Percentiles rank a stretch among this genome's conserved stretches.
Conservation (phyloP, 2,329 filamentous ascomycete species). For the Trichoderma sp. region DNA sequence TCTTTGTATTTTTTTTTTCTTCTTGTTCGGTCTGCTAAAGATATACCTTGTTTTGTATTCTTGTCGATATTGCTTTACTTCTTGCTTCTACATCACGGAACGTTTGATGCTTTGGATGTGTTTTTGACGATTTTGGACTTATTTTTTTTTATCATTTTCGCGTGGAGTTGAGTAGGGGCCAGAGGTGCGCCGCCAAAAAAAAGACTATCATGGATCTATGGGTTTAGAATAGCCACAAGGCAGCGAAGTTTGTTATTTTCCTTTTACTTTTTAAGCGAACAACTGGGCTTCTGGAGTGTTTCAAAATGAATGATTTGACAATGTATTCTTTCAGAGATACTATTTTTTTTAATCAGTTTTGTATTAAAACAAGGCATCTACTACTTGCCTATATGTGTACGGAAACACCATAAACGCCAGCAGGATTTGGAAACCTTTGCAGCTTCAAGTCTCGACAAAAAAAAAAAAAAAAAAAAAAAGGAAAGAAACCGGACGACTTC, state of each 20-base stretch:
- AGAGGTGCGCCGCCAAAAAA: neutral
- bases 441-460: neutral
- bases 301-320: neutral
- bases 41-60: neutral
- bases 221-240: neutral
- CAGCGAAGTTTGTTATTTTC: neutral
- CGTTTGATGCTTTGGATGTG: neutral
- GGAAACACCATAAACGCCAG: neutral
- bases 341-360: no score
- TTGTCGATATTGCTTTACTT: neutral
- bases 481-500: neutral
- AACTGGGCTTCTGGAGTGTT: neutral
- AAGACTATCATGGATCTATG: neutral
- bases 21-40: neutral
- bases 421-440: slow-evolving; percentile 2
- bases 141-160: neutral
- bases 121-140: neutral
- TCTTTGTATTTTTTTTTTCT: neutral
- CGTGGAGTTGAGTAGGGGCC: slow-evolving; percentile 5
- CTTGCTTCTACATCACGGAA: neutral
- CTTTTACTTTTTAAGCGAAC: neutral
- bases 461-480: neutral
- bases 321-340: neutral
- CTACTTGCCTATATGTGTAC: neutral
- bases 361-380: neutral